Evolutionary conservation across 139 green algal species (phyloP), one percentile per base, ranked within the genome.

Genomic region (Diplosphaera chodatii): DNA sequence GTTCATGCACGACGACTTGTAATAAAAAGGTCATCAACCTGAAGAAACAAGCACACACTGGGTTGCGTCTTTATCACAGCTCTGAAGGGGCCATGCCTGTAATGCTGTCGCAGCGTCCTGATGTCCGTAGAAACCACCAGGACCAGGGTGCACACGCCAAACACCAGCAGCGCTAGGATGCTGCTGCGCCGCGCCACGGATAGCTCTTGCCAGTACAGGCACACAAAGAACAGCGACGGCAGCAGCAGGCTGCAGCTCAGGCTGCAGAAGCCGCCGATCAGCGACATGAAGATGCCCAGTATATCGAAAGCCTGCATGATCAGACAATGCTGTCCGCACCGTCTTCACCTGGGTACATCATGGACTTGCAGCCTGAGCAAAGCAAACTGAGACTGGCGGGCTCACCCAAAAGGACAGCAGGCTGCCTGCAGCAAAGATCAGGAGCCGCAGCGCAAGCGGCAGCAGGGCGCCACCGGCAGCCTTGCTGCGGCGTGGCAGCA

Each of bases 201-300:
- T 5, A 81, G 68, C 29, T 78, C 72, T 1, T 31, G 4, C 77
- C 78, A 83, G 28, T 67, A 68, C 5, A 89, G 74, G 20, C 67
- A 63, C 6, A 72, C 20, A 55, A 77, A 89, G 20, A 83, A 83
- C 8, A 71, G 62, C 16, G 66, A 69, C 4, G 84, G 84, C 55
- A 89, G 63, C 30, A 89, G 64, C 8, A 89, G 72, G 4, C 73
- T 83, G 66, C 69, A 82, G 29, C 55, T 73, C 6, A 89, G 80
- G 22, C 72, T 78, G 74, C 74, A 83, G 31, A 78, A 34, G 27
- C 67, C 74, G 40, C 74, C 74, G 28, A 64, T 55, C 8, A 64
- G 67, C 27, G 63, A 48, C 69, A 86, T 78, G 0, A 83, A 55
- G 25, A 69, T 72, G 6, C 77, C 80, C 40, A 84, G 25, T 10